phyloP scores from a whole-genome alignment of 148 eudicot genomes.

The Selenicereus undatus region DNA sequence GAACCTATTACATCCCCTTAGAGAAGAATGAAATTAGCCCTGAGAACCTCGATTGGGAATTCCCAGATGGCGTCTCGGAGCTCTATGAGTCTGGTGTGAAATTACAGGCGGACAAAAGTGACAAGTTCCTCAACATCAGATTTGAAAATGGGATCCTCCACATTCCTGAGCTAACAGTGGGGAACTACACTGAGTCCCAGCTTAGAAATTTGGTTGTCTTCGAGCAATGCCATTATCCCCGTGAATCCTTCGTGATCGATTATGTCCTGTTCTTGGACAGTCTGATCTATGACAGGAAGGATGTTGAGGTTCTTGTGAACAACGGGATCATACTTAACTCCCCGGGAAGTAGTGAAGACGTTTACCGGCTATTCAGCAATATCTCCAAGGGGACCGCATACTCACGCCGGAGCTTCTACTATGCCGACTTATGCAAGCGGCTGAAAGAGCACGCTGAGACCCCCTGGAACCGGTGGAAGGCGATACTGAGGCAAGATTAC shows the following conservation, averaged over 20 bases:
- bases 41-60: conserved; percentile 28
- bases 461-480: conserved; percentile 38
- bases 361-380: conserved; percentile 27
- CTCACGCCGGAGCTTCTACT: conserved; percentile 28
- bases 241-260: conserved; percentile 31
- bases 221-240: conserved; percentile 38
- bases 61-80: conserved; percentile 35
- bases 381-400: conserved; percentile 36
- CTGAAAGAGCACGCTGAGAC: conserved; percentile 25
- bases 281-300: conserved; percentile 28
- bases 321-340: conserved; percentile 33
- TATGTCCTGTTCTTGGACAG: conserved; percentile 36
- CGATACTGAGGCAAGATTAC: conserved; percentile 36
- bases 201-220: conserved; percentile 36
- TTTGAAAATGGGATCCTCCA: conserved; percentile 29
- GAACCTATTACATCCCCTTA: conserved; percentile 35
- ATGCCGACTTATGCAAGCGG: conserved; percentile 28
- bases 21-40: conserved; percentile 20
- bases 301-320: conserved; percentile 30
- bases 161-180: conserved; percentile 28
- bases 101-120: conserved; percentile 25
- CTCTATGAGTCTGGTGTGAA: conserved; percentile 34
- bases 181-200: conserved; percentile 31
- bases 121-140: conserved; percentile 28
- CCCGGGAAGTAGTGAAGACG: conserved; percentile 33